Percentiles rank a stretch among this genome's conserved stretches.
These are phyloP conservation scores for Colletotrichum tabaci DNA, from an alignment of 2,329 filamentous ascomycete species.

Conservation along the genomic window DNA sequence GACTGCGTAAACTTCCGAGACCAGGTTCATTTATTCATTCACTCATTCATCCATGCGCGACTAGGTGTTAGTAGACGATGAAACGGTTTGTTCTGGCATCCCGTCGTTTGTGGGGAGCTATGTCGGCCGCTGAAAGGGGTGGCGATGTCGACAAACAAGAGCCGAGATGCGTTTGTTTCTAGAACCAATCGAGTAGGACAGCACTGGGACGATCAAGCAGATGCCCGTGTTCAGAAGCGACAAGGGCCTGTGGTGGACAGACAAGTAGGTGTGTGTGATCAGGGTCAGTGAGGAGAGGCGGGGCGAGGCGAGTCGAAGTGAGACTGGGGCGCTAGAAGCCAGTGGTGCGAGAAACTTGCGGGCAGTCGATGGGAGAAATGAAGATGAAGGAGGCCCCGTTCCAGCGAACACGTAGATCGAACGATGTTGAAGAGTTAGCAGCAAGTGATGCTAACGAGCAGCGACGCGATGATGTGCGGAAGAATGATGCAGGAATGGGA, in stretches of 20 bases:
- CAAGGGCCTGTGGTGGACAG: no score
- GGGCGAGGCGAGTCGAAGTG: no score
- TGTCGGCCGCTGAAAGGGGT: neutral
- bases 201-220: neutral
- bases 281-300: no score
- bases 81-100: conserved; percentile 24
- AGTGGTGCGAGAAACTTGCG: conserved; percentile 14
- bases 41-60: conserved; percentile 6
- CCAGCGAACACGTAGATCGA: neutral
- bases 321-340: conserved; percentile 10
- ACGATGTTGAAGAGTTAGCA: neutral
- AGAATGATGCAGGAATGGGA: conserved; percentile 1
- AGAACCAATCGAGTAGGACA: neutral
- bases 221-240: neutral
- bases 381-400: conserved; percentile 33
- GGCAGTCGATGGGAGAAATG: conserved; percentile 31
- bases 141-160: conserved; percentile 3
- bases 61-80: neutral
- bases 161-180: conserved; percentile 5
- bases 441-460: neutral
- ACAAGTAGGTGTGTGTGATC: neutral
- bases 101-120: neutral
- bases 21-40: conserved; percentile 6
- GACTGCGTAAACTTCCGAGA: neutral
- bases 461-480: neutral